Evolutionary conservation across 768 basidiomycete genomes (phyloP).

Genomic region (Xerocomellus amylosporus): DNA sequence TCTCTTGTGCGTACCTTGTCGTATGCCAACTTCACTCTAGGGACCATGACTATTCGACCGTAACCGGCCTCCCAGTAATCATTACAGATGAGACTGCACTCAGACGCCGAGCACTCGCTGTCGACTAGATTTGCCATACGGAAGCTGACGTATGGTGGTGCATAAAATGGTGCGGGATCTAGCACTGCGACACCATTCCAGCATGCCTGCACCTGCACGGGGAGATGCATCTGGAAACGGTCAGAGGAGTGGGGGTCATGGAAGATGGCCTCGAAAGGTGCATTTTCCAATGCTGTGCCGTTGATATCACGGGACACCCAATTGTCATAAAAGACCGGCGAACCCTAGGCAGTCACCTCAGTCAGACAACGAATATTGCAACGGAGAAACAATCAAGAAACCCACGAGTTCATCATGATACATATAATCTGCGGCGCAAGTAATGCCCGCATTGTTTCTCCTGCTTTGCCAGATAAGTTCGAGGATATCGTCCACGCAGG

Average conservation of each 20-base stretch:
- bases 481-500: constrained; percentile 95
- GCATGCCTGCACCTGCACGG: constrained; percentile 94
- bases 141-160: constrained; percentile 87
- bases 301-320: constrained; percentile 99
- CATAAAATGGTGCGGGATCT: constrained; percentile 94
- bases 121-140: constrained; percentile 90
- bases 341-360: constrained; percentile 38
- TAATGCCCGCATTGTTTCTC: constrained; percentile 93
- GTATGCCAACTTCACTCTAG: constrained; percentile 93
- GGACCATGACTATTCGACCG: constrained; percentile 97
- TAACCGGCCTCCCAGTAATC: constrained; percentile 98
- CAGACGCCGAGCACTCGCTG: constrained; percentile 90
- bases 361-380: neutral
- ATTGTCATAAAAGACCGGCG: constrained; percentile 97
- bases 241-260: constrained; percentile 72
- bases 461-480: constrained; percentile 97
- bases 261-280: constrained; percentile 93
- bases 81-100: constrained; percentile 97
- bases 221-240: constrained; percentile 89
- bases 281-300: constrained; percentile 96
- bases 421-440: constrained; percentile 99
- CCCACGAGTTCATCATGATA: constrained; percentile 91
- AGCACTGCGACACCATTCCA: constrained; percentile 98
- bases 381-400: constrained; percentile 8
- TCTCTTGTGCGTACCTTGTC: constrained; percentile 59